These are phyloP conservation scores for Saccharomycopsis hybrid DNA, from an alignment of 1,139 yeast genomes.

Conservation along the genomic window DNA sequence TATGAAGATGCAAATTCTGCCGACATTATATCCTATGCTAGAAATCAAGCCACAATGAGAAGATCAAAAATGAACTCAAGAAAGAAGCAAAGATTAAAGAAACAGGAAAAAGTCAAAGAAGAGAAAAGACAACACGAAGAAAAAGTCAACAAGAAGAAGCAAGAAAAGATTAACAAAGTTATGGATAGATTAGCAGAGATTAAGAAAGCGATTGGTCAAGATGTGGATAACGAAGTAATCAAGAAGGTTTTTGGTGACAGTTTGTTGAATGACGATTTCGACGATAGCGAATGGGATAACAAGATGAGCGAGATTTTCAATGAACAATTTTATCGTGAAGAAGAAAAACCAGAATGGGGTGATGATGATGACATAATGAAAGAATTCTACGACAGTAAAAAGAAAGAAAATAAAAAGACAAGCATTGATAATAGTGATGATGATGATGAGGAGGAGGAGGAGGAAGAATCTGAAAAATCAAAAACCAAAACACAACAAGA, in stretches of 20 bases:
- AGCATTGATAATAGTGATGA: conserved; percentile 22
- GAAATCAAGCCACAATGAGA: conserved; percentile 89
- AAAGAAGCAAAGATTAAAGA: conserved; percentile 74
- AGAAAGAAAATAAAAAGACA: conserved; percentile 26
- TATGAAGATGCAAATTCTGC: conserved; percentile 89
- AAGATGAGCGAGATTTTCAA: conserved; percentile 81
- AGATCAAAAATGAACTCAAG: conserved; percentile 70
- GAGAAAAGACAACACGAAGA: conserved; percentile 53
- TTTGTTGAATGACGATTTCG: conserved; percentile 80
- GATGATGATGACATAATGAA: conserved; percentile 32
- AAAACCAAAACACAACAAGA: conserved; percentile 23
- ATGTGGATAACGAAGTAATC: conserved; percentile 52
- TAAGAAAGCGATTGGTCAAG: conserved; percentile 79
- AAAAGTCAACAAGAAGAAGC: conserved; percentile 65
- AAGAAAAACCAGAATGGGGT: conserved; percentile 49
- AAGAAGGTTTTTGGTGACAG: conserved; percentile 63
- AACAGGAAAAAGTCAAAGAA: conserved; percentile 46
- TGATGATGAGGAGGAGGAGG: conserved; percentile 24
- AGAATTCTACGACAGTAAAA: conserved; percentile 23
- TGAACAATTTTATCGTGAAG: conserved; percentile 68
- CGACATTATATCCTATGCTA: conserved; percentile 93
- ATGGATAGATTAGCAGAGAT: conserved; percentile 71
- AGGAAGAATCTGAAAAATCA: conserved; percentile 22
- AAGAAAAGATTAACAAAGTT: conserved; percentile 67
- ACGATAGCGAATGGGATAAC: conserved; percentile 86